Evolutionary conservation across 164 flowering plant genomes (phyloP).

Genomic region (Tetracentron sinense): DNA sequence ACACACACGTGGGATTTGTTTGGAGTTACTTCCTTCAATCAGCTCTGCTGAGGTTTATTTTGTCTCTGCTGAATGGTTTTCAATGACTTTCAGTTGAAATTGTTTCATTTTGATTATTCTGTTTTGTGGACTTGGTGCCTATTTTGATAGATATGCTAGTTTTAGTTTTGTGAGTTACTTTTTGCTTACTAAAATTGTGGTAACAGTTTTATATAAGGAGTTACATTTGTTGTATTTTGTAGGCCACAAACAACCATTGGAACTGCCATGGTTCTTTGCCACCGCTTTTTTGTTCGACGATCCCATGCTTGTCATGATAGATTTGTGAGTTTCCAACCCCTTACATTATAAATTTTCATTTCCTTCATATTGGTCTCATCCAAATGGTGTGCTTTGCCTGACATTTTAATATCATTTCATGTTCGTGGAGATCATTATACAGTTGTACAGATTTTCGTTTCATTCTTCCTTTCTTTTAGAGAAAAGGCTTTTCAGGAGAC

Average conservation of each 20-base stretch:
- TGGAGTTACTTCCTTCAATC: neutral
- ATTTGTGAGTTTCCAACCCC: constrained; percentile 60
- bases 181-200: neutral
- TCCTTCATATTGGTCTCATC: too few relatives aligned
- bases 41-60: neutral
- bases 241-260: constrained; percentile 96
- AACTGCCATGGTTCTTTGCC: constrained; percentile 96
- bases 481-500: too few relatives aligned
- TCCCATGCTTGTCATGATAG: constrained; percentile 96
- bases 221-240: constrained; percentile 23
- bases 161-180: too few relatives aligned
- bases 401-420: too few relatives aligned
- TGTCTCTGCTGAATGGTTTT: neutral
- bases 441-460: too few relatives aligned
- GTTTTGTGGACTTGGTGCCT: too few relatives aligned
- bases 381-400: too few relatives aligned
- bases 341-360: too few relatives aligned
- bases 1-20: too few relatives aligned
- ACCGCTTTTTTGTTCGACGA: constrained; percentile 85
- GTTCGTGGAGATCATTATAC: too few relatives aligned
- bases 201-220: constrained; percentile 1
- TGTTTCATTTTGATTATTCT: neutral
- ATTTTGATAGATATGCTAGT: too few relatives aligned
- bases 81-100: neutral
- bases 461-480: too few relatives aligned